Percentiles rank a stretch among this genome's conserved stretches.
phyloP scores from a whole-genome alignment of 805 yeast genomes.

The Sugiyamaella americana region DNA sequence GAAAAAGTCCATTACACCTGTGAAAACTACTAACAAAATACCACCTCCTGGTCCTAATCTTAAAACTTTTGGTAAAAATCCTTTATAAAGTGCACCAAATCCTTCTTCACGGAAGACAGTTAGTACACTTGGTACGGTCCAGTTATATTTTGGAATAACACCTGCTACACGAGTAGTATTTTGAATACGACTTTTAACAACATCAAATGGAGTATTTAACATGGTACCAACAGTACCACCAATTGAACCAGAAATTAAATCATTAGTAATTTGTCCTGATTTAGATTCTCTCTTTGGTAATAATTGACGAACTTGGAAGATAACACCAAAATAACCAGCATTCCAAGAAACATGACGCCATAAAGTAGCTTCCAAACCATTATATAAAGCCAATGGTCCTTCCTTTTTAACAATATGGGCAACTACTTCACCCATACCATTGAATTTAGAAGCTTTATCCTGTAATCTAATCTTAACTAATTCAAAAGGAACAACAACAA shows the following conservation, averaged over 20 bases:
- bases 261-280: conserved; percentile 74
- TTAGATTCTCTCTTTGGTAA: conserved; percentile 72
- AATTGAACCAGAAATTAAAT: conserved; percentile 84
- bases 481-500: conserved; percentile 97
- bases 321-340: conserved; percentile 95
- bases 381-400: conserved; percentile 80
- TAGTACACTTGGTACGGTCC: conserved; percentile 79
- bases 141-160: conserved; percentile 78
- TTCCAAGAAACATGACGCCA: conserved; percentile 98
- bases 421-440: conserved; percentile 79
- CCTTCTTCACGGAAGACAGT: conserved; percentile 89
- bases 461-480: conserved; percentile 91
- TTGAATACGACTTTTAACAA: conserved; percentile 94
- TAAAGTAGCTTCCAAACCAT: conserved; percentile 92
- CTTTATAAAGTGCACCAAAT: conserved; percentile 83
- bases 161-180: conserved; percentile 60
- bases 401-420: conserved; percentile 62
- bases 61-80: conserved; percentile 93
- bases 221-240: conserved; percentile 98
- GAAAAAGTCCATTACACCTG: conserved; percentile 91
- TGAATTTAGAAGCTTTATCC: conserved; percentile 75
- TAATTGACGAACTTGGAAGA: conserved; percentile 73
- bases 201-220: conserved; percentile 91
- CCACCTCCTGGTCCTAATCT: conserved; percentile 99
- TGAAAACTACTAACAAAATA: conserved; percentile 92